Conservation (phyloP, 1,284 basidiomycete species). For the Microbotryum intermedium region DNA sequence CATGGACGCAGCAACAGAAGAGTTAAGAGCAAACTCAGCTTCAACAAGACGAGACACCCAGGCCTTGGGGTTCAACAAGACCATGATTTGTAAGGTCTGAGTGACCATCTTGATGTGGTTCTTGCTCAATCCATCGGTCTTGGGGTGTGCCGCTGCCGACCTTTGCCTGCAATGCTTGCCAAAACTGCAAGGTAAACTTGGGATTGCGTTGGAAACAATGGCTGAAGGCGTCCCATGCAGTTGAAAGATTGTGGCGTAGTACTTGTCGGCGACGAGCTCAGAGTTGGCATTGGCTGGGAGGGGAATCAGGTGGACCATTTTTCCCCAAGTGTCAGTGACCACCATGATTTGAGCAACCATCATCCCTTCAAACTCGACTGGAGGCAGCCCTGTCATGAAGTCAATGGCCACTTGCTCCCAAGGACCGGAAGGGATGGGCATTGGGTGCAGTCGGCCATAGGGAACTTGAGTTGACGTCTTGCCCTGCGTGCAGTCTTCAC, state of each 20-base stretch:
- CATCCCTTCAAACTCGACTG: background rate
- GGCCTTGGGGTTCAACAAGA: conserved; percentile 19
- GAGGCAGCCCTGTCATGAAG: conserved; percentile 32
- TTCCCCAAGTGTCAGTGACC: background rate
- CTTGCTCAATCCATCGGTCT: conserved; percentile 34
- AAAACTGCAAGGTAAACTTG: conserved; percentile 45
- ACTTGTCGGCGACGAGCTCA: no score
- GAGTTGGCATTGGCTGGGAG: background rate
- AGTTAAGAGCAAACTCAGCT: conserved; percentile 9
- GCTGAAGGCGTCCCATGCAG: conserved; percentile 34
- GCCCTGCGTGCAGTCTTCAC: conserved; percentile 34
- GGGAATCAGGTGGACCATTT: conserved; percentile 9
- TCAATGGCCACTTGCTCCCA: conserved; percentile 45
- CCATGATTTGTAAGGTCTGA: conserved; percentile 11
- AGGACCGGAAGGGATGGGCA: conserved; percentile 37
- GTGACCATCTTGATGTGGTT: conserved; percentile 30
- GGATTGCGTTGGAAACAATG: conserved; percentile 45
- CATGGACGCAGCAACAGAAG: background rate
- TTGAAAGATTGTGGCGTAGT: background rate
- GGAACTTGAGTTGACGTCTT: conserved; percentile 25
- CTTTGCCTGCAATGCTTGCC: conserved; percentile 40
- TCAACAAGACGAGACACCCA: conserved; percentile 5
- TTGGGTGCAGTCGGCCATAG: conserved; percentile 38
- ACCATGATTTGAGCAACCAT: conserved; percentile 1
- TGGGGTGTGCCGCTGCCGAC: conserved; percentile 36